A percentile compares a stretch with the other conserved stretches of the same genome.
Evolutionary conservation across 495 filamentous ascomycete genomes (phyloP).

Genomic region (Penicillium maclennaniae): DNA sequence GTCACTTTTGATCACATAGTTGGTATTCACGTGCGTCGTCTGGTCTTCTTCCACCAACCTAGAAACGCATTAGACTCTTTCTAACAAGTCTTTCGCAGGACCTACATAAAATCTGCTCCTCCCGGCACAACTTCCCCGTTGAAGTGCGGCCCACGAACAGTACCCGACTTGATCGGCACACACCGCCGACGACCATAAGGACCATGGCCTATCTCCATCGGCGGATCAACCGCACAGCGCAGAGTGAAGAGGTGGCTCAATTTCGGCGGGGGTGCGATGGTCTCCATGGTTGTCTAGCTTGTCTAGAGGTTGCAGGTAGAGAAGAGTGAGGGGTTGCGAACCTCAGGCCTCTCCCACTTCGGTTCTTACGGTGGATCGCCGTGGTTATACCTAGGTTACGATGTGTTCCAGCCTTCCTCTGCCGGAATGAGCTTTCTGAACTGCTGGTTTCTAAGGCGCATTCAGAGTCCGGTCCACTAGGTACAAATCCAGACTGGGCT

Average conservation of each 20-base stretch:
- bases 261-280: slow-evolving; percentile 22
- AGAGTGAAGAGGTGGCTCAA: slow-evolving; percentile 31
- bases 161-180: slow-evolving; percentile 26
- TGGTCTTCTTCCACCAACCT: slow-evolving; percentile 29
- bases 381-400: too few relatives aligned
- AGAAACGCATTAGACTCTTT: neutral
- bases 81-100: neutral
- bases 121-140: slow-evolving; percentile 28
- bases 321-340: neutral
- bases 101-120: slow-evolving; percentile 31
- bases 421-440: too few relatives aligned
- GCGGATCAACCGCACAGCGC: slow-evolving; percentile 25
- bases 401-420: too few relatives aligned
- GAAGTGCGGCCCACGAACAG: slow-evolving; percentile 21
- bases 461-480: too few relatives aligned
- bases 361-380: neutral
- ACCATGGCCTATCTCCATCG: slow-evolving; percentile 29
- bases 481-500: too few relatives aligned
- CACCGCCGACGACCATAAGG: slow-evolving; percentile 31
- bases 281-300: slow-evolving; percentile 16
- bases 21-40: slow-evolving; percentile 30
- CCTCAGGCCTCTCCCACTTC: neutral
- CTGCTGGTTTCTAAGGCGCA: too few relatives aligned
- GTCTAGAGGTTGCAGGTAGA: neutral
- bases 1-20: slow-evolving; percentile 29